These are phyloP conservation scores for Xylaria castorea DNA, from an alignment of 495 filamentous ascomycete genomes.

Conservation along the genomic window DNA sequence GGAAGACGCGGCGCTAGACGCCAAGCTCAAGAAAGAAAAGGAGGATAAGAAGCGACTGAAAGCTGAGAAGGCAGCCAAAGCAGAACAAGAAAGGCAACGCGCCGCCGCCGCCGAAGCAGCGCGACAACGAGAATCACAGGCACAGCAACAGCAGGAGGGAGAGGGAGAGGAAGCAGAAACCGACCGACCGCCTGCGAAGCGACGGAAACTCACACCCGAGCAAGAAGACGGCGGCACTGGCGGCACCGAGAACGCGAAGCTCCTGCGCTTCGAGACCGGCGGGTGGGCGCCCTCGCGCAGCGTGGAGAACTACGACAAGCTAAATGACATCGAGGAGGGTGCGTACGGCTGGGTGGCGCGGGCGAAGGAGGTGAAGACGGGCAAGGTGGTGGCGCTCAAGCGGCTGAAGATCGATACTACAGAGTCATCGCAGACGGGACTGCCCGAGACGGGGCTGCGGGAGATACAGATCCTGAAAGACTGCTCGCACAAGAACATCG, in stretches of 20 bases:
- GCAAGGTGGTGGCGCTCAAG: slow-evolving; percentile 91
- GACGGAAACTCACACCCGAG: slow-evolving; percentile 57
- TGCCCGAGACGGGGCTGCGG: slow-evolving; percentile 89
- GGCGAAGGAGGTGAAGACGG: slow-evolving; percentile 78
- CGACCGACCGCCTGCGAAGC: slow-evolving; percentile 59
- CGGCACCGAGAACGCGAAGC: slow-evolving; percentile 42
- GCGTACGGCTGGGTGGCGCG: slow-evolving; percentile 94
- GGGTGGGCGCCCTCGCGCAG: slow-evolving; percentile 78
- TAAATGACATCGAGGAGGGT: slow-evolving; percentile 98
- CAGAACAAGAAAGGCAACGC: slow-evolving; percentile 60
- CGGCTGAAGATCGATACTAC: slow-evolving; percentile 88
- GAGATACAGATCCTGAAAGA: slow-evolving; percentile 71
- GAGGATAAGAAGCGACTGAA: slow-evolving; percentile 88
- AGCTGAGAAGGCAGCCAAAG: slow-evolving; percentile 80
- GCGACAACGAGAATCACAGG: slow-evolving; percentile 54
- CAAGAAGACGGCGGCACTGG: slow-evolving; percentile 42
- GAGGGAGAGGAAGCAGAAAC: slow-evolving; percentile 41
- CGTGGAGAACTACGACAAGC: slow-evolving; percentile 86
- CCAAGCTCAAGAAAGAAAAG: slow-evolving; percentile 81
- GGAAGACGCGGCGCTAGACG: slow-evolving; percentile 74
- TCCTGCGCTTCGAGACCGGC: slow-evolving; percentile 73
- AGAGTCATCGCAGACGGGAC: slow-evolving; percentile 68
- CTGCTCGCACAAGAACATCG: slow-evolving; percentile 60
- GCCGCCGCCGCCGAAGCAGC: slow-evolving; percentile 35
- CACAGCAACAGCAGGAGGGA: slow-evolving; percentile 39